Base-by-base conservation (phyloP, 2,329 filamentous ascomycete species). In the Fusarium protoensiforme region DNA sequence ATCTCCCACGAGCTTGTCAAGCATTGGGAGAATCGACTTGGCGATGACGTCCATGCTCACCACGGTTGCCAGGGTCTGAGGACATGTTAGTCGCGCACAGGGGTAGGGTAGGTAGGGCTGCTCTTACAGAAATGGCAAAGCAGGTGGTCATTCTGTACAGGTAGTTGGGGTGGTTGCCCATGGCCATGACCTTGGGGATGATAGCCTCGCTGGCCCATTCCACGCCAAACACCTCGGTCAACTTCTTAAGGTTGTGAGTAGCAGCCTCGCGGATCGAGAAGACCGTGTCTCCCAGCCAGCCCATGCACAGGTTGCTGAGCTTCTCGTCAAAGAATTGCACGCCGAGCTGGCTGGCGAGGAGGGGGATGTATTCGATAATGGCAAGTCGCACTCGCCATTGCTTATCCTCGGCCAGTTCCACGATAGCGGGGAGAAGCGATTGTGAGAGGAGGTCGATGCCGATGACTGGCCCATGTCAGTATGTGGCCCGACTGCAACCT, bases 121-220 rank as follows among this genome's bases (percentile, higher is more conserved):
- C 62, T 89, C 94, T 87, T 89, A 99, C 96, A 78, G 95, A 96
- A 76, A 99, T 97, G 71, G 96, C 96, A 83, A 99, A 99, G 86
- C 96, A 98, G n/a, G 96, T 99, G 11, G 96, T 99, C 96, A 99
- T 99, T 82, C 96, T 91, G 89, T 99, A 99, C 61, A 99, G 92
- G 83, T 99, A 99, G 86, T 99, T 99, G 70, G 96, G 94, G 83
- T 99, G 96, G 81, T 94, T 94, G 68, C 96, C 96, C 96, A 99
- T 98, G 39, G 93, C 94, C 89, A 98, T 96, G 74, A 99, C 96
- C 87, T 98, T 98, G 69, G 96, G 96, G 78, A 99, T 97, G 80
- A 99, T 99, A 54, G 95, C 95, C 81, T 95, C 94, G 83, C 93
- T 97, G 48, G 96, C 96, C 96, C 96, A 99, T 73, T 98, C 95